A percentile compares a stretch with the other conserved stretches of the same genome.
Evolutionary conservation across 106 monocot genomes (phyloP).

Genomic region (Allium cepa): DNA sequence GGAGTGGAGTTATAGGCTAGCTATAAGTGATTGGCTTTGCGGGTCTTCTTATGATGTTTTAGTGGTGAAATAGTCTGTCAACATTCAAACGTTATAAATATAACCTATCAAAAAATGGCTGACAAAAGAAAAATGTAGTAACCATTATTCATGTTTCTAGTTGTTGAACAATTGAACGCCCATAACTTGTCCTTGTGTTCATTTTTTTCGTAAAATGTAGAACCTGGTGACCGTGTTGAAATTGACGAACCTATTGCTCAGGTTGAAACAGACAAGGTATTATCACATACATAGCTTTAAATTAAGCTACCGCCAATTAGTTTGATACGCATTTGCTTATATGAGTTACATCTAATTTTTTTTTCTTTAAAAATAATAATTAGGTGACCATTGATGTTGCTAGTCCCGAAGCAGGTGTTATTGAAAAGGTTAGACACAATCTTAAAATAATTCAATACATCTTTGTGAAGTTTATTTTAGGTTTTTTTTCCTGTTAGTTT

Average conservation of each 20-base stretch:
- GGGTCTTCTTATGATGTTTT: too few species aligned
- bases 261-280: conserved; percentile 97
- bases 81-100: too few species aligned
- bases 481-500: too few species aligned
- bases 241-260: conserved; percentile 90
- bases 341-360: background rate
- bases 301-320: background rate
- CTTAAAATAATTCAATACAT: conserved; percentile 47
- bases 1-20: too few species aligned
- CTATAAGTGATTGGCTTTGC: too few species aligned
- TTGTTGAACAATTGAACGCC: background rate
- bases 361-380: background rate
- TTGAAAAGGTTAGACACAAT: conserved; percentile 52
- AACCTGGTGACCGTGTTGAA: conserved; percentile 86
- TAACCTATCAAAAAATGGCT: too few species aligned
- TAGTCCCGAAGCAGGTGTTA: conserved; percentile 85
- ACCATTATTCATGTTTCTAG: background rate
- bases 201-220: conserved; percentile 15
- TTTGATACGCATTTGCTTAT: background rate
- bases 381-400: conserved; percentile 95
- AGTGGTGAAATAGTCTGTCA: too few species aligned
- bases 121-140: too few species aligned
- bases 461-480: background rate
- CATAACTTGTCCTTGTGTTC: background rate
- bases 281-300: background rate